Percentiles rank a stretch among this genome's conserved stretches.
These are phyloP conservation scores for Micractinium conductrix DNA, from an alignment of 139 green algal species.

Conservation along the genomic window DNA sequence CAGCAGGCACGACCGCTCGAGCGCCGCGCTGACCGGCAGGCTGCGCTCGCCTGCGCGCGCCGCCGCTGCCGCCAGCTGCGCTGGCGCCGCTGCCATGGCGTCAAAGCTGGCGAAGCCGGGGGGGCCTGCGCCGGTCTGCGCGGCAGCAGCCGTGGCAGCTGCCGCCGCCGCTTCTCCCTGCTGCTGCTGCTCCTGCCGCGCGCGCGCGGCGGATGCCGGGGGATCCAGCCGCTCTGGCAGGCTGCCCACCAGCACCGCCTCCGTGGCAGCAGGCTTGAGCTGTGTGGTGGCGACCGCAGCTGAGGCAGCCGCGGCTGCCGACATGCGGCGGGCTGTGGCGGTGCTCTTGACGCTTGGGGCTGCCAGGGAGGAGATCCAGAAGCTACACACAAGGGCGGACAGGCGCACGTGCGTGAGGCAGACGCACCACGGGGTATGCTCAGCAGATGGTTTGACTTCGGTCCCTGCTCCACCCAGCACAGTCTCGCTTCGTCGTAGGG, in stretches of 20 bases:
- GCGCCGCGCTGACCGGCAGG: not conserved
- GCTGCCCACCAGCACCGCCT: constrained; percentile 10
- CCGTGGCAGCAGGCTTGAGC: not conserved
- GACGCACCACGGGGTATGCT: constrained; percentile 67
- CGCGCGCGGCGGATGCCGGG: not conserved
- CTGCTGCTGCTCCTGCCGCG: no score
- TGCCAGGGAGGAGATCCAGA: constrained; percentile 47
- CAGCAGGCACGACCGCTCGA: constrained; percentile 38
- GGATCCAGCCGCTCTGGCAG: not conserved
- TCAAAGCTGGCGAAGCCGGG: constrained; percentile 15
- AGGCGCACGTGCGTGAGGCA: constrained; percentile 49
- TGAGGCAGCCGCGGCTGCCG: constrained; percentile 14
- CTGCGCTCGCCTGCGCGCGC: not conserved
- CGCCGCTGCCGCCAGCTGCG: not conserved
- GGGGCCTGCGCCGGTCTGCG: not conserved
- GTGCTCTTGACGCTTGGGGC: constrained; percentile 10
- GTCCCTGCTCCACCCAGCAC: no score
- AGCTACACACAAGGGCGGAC: constrained; percentile 10
- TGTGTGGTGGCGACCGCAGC: constrained; percentile 7
- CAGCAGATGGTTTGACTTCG: no score
- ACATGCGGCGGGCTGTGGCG: constrained; percentile 10
- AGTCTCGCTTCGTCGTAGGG: no score
- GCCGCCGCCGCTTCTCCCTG: not conserved
- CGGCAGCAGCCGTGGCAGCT: not conserved
- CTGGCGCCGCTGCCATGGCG: not conserved